Evolutionary conservation across 1,139 yeast genomes (phyloP), one percentile per base, ranked within the genome.

Genomic region (Pichia cactophila): DNA sequence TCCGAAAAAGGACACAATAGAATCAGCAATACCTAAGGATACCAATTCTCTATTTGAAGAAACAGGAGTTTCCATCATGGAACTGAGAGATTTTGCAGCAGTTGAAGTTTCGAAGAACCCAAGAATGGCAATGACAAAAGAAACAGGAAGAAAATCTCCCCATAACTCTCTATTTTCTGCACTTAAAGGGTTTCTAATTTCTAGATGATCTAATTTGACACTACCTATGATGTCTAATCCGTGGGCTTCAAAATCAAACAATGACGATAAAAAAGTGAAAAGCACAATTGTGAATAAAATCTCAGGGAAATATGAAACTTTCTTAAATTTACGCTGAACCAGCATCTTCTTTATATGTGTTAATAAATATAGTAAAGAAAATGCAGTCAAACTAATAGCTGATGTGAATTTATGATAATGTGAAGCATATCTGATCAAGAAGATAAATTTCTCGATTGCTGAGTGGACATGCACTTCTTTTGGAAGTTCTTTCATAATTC

Each of bases 31-130:
- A 0, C 98, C 98, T 44, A 92, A 70, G 0, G 97, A 97, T 8
- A 85, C 84, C 48, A 85, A 67, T 59, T 85, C 94, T 56, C 90
- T 72, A 59, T 85, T 84, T 1, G 90, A 80, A 0, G 90, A 82
- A 5, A 84, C 79, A 0, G 87, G 84, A 41, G 80, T 63, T 57
- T 81, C 81, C 53, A 77, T 83, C 57, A 71, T 75, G 37, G 84
- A 83, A 53, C 81, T 96, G 50, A 76, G 72, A 9, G 86, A 84
- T 69, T 86, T 86, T 36, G 92, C 86, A 0, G 97, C 97, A 0
- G 96, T 89, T 0, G 97, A 86, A 5, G 96, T 84, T 64, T 92
- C 97, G 60, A 92, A 87, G 60, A 92, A 87, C 0, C 98, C 98
- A 41, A 92, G 70, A 66, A 89, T 79, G 0, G 97, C 95, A 55